Base-by-base conservation (phyloP, 257 asterid genomes). In the Cinchona pubescens region DNA sequence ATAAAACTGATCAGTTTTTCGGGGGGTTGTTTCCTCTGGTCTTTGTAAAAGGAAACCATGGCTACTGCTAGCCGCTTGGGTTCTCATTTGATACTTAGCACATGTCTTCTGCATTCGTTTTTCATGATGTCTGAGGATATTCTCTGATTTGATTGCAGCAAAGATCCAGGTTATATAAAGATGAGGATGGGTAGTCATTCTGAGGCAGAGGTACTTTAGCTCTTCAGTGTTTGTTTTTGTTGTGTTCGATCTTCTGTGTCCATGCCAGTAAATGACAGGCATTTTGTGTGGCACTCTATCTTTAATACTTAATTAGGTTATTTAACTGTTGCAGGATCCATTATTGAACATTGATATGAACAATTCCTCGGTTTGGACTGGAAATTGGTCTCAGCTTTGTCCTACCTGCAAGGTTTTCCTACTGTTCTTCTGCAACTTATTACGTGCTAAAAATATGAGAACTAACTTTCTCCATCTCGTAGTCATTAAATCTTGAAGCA, bases 331-430 rank as follows among this genome's bases (percentile, higher is more conserved):
- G 77, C 90, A 92, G 99, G 96, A 94, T 86, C 96, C 90, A 71
- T 83, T 92, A 69, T 66, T 94, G 89, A 88, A 81, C 82, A 86
- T 87, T 85, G 99, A 92, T 79, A 76, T 90, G 83, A 86, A 82
- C 83, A 86, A 80, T 76, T 82, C 86, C 68, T 81, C 94, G 59
- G 74, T 73, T 61, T 92, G 96, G 99, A 87, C 83, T 21, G 99
- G 98, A 76, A 92, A 89, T 86, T 94, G 97, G 97, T 88, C 97
- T 77, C 99, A 92, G 79, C 96, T 94, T 78, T 92, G 99, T 86
- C 99, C 99, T 74, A 91, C 99, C 83, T 94, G 99, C 97, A 92
- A 94, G 99, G 97, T 94, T 83, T 74, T 71, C 74, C 43, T n/a
- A 32, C 40, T 75, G 46, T 67, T 71, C 64, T 73, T 68, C 53